Evolutionary conservation across 1,139 yeast genomes (phyloP), one percentile per base, ranked within the genome.

Genomic region (Geotrichum fermentans): DNA sequence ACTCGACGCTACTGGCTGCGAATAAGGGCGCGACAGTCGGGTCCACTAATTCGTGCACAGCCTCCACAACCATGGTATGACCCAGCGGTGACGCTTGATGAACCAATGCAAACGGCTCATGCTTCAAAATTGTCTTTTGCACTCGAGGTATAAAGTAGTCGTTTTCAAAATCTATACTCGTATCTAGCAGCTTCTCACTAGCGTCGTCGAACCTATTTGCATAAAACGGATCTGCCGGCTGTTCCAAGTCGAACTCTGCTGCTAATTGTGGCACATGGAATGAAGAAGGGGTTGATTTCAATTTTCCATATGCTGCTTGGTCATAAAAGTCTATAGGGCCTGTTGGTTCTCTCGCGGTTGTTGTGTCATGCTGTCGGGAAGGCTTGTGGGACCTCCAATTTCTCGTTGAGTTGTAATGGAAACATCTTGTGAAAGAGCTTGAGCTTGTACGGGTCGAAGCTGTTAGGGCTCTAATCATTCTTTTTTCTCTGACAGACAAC

Each of bases 61-160:
- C 20, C 6, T 36, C 46, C 3, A 47, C 43, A 1, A 39, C 34
- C 41, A 49, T 39, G 28, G 48, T 45, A 18, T 43, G 50, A 30
- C 52, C 52, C 26, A 46, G 30, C 13, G 50, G 41, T 6, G 50
- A 46, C 6, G 52, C 43, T 8, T 47, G 33, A 34, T 50, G 52
- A 3, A 44, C 40, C 21, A 45, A 48, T 11, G 38, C 45, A 21
- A 50, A 50, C 4, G 47, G 46, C 11, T 37, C 46, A 4, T 24
- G 17, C 30, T 35, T 30, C 17, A 30, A 6, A 4, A 40, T 7
- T n/a, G 45, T 21, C 14, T 47, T 47, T 42, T 47, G 50, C 29
- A 47, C 43, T 11, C 46, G 26, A 2, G 50, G 50, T 17, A 47
- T 47, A n/a, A 47, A 47, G 35, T 47, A 47, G 21, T 37, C 43